Percentiles rank a stretch among this genome's conserved stretches.
Evolutionary conservation across 768 basidiomycete species (phyloP).

Genomic region (Mycena olivaceomarginata): DNA sequence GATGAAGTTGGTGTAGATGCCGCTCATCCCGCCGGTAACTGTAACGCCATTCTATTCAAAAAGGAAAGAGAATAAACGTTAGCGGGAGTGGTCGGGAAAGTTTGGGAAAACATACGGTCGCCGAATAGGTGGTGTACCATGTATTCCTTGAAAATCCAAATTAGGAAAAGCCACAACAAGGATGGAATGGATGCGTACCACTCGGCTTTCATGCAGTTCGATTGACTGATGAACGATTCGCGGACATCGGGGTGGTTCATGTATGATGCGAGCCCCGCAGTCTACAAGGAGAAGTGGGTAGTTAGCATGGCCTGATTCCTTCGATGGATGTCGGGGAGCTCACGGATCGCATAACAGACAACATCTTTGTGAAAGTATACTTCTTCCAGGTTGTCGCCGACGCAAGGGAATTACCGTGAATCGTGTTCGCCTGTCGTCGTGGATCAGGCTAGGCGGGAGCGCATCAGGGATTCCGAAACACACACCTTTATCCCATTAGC

Average conservation of each 20-base stretch:
- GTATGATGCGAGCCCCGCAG: slow-evolving; percentile 1
- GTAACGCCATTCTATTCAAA: slow-evolving; percentile 11
- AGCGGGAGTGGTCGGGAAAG: too few species aligned
- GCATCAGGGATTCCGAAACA: background rate
- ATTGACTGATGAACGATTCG: slow-evolving; percentile 28
- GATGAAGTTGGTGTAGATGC: slow-evolving; percentile 30
- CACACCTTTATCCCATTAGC: slow-evolving; percentile 26
- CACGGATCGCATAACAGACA: slow-evolving; percentile 33
- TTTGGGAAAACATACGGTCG: background rate
- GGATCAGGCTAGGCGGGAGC: background rate
- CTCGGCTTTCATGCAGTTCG: slow-evolving; percentile 26
- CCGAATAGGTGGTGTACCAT: slow-evolving; percentile 26
- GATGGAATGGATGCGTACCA: background rate
- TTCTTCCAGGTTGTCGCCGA: slow-evolving; percentile 21
- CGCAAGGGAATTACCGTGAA: slow-evolving; percentile 26
- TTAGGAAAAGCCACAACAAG: too few species aligned
- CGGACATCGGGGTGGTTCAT: slow-evolving; percentile 6
- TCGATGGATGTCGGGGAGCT: background rate
- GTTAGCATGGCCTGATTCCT: background rate
- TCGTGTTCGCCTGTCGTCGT: slow-evolving; percentile 12
- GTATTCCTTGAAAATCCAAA: background rate
- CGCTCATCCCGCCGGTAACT: slow-evolving; percentile 25
- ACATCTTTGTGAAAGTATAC: slow-evolving; percentile 25
- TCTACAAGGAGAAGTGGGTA: background rate
- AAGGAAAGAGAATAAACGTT: too few species aligned